These are phyloP conservation scores for Colletotrichum tanaceti DNA, from an alignment of 2,329 filamentous ascomycete genomes.

Conservation along the genomic window DNA sequence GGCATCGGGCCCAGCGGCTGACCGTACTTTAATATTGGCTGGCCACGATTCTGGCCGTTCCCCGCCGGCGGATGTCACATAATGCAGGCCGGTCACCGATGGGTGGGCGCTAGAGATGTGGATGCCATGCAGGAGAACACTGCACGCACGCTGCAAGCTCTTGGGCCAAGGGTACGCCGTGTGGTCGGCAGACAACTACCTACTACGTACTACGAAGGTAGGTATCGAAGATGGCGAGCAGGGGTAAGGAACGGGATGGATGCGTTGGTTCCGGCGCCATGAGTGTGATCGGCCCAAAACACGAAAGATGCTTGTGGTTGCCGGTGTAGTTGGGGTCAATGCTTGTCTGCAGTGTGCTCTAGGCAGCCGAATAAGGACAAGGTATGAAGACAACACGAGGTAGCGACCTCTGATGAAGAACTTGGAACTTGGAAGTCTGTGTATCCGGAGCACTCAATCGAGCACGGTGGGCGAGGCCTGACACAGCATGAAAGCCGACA, in stretches of 20 bases:
- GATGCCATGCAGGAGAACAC: constrained; percentile 38
- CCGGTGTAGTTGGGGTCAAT: neutral
- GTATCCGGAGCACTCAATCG: constrained; percentile 23
- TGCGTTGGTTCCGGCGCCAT: constrained; percentile 39
- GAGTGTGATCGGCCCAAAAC: constrained; percentile 26
- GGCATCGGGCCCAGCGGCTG: constrained; percentile 56
- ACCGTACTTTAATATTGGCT: constrained; percentile 66
- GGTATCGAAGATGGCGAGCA: constrained; percentile 26
- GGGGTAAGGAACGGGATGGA: constrained; percentile 43
- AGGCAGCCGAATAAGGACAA: constrained; percentile 16
- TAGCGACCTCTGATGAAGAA: neutral
- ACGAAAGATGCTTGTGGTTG: constrained; percentile 11
- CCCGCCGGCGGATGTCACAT: constrained; percentile 53
- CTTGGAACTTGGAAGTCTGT: neutral
- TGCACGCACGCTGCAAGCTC: constrained; percentile 38
- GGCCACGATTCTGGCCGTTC: constrained; percentile 51
- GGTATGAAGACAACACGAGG: no score
- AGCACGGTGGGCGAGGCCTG: neutral
- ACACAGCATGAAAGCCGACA: neutral
- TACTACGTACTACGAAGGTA: no score
- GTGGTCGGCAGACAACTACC: constrained; percentile 35
- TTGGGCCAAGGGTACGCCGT: constrained; percentile 23
- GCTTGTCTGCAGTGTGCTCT: neutral
- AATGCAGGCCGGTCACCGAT: constrained; percentile 41
- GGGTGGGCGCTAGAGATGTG: constrained; percentile 47